These are phyloP conservation scores for Phytopythium helicoides DNA, from an alignment of 352 stramenopile genomes.

Conservation along the genomic window DNA sequence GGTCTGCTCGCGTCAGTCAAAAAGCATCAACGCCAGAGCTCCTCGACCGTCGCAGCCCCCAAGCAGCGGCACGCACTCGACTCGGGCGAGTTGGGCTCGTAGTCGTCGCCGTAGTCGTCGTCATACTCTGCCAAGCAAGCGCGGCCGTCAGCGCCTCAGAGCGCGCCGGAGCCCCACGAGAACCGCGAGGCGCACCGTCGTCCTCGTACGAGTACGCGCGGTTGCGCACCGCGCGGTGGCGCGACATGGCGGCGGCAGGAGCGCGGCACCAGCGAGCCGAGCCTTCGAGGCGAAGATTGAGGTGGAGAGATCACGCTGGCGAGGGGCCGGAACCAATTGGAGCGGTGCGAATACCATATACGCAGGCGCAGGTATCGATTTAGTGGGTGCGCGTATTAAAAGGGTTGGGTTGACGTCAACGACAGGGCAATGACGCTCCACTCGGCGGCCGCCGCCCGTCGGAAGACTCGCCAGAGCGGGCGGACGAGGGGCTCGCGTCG, in stretches of 20 bases:
- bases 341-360: too few species aligned
- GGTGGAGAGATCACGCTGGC: too few species aligned
- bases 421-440: too few species aligned
- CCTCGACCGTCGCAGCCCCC: too few species aligned
- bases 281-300: too few species aligned
- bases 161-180: neutral
- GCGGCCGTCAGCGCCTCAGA: neutral
- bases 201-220: constrained; percentile 89
- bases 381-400: too few species aligned
- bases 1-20: constrained; percentile 30
- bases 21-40: neutral
- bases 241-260: constrained; percentile 52
- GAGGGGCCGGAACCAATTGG: too few species aligned
- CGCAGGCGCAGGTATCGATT: too few species aligned
- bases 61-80: constrained; percentile 35
- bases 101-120: constrained; percentile 59
- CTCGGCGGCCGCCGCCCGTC: too few species aligned
- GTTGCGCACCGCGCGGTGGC: constrained; percentile 84
- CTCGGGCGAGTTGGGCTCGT: constrained; percentile 56
- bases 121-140: constrained; percentile 53
- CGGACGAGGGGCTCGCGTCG: too few species aligned
- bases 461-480: too few species aligned
- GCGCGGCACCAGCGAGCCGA: neutral
- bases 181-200: constrained; percentile 39
- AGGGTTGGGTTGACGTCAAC: too few species aligned